Evolutionary conservation across 2,329 filamentous ascomycete species (phyloP), one percentile per base, ranked within the genome.

Genomic region (Verticillium dahliae): DNA sequence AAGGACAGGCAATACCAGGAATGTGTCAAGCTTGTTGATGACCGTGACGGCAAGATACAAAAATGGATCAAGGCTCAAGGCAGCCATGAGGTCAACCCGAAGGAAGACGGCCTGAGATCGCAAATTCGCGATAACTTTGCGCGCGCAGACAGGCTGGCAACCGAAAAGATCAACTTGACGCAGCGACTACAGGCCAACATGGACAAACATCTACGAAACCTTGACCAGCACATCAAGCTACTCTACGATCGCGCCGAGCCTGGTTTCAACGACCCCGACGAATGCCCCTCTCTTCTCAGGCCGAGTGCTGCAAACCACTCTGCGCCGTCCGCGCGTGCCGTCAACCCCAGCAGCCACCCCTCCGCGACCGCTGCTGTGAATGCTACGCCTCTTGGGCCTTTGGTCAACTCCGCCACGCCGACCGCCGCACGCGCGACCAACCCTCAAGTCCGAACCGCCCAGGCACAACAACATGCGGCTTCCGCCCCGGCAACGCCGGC

Each of bases 51-150:
- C 60, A 87, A 87, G 70, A 86, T 95, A 50, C 91, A 96, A 71
- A 91, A 90, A 75, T 93, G 87, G 80, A 91, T 94, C 73, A 90
- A 90, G 69, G 77, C 84, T 18, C 89, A 94, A 67, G 89, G 90
- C 65, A 90, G 89, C 69, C 85, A 91, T 68, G 81, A 87, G 59
- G 80, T 82, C 37, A 91, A 94, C 68, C 89, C 90, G 0, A 90
- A 91, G 69, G 91, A 96, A 75, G 86, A 90, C 13, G 74, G 80
- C 14, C 83, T 90, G 69, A 83, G 85, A 60, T 83, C 85, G 57
- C 82, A 84, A 60, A 89, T 94, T 67, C 76, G 81, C 60, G 86
- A 90, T 63, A 87, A 86, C 69, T 94, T 84, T 69, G 82, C 83
- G 64, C 84, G 83, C 66, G 89, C 89, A 60, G 86, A 92, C 65